Base-by-base conservation (phyloP, 768 basidiomycete species). In the Glaciozyma antarctica region DNA sequence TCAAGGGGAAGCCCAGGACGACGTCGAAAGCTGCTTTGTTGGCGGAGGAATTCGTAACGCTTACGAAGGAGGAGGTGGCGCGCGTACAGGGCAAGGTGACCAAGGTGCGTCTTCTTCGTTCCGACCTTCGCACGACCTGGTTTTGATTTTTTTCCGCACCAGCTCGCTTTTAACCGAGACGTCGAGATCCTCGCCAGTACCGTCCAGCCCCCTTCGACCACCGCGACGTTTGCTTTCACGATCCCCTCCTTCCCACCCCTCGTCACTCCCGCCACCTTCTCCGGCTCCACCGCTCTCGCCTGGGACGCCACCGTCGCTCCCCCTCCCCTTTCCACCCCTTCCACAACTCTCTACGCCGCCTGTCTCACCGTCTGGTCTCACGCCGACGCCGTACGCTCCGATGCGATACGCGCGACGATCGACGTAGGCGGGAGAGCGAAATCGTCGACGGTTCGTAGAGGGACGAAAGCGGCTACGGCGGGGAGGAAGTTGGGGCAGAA, bases 331-430 rank as follows among this genome's bases (percentile, higher is more conserved):
- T 22, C 49, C 5, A 24, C 68, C 30, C 34, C 48, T 26, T 26
- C 43, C 13, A 52, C 61, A 16, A 38, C 87, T 13, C 94, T 90
- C 75, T 84, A 95, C 74, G 91, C 90, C 55, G 90, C 94, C 45
- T 90, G 90, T 71, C 81, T 98, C 65, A 91, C 90, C 2, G 90
- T 95, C 2, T 98, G 91, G 91, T 90, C 88, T 5, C 91, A 93
- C 73, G 91, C 91, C 24, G 93, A 97, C 74, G 85, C 86, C 0
- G 87, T 91, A 72, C 85, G 91, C 56, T 86, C 87, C 61, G 81
- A 80, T 19, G 90, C 90, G 1, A 92, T 93, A 71, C 84, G 90
- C 26, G 82, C 86, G 58, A 88, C 10, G 81, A 89, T 56, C 88
- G 90, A 51, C n/a, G 34, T 5, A n/a, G 17, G 53, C 34, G 24